phyloP scores from a whole-genome alignment of 352 stramenopile genomes.

The Phytophthora foliorum region DNA sequence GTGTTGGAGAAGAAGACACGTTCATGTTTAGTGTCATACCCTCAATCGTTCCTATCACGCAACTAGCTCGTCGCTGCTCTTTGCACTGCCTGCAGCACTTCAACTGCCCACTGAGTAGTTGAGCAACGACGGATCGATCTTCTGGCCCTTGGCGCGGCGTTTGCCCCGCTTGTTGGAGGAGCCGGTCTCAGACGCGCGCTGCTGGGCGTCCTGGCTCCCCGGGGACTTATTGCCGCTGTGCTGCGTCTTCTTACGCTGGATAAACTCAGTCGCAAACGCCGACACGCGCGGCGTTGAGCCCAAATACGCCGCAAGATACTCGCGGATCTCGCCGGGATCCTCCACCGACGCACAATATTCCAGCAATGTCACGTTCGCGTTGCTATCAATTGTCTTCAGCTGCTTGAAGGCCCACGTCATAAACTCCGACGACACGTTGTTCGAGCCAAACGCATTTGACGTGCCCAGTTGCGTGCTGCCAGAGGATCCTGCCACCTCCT shows the following conservation, averaged over 20 bases:
- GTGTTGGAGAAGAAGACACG: neutral
- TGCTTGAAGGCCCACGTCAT: constrained; percentile 86
- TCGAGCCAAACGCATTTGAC: constrained; percentile 63
- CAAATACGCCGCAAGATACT: constrained; percentile 97
- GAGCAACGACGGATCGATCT: constrained; percentile 78
- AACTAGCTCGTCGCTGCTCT: constrained; percentile 32
- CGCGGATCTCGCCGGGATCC: constrained; percentile 94
- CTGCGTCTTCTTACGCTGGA: constrained; percentile 91
- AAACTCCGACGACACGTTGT: constrained; percentile 72
- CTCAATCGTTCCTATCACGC: constrained; percentile 33
- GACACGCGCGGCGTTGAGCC: constrained; percentile 96
- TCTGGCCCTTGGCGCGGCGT: constrained; percentile 72
- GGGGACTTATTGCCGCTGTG: constrained; percentile 54
- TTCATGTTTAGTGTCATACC: constrained; percentile 23
- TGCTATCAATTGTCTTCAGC: constrained; percentile 77
- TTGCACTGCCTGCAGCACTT: constrained; percentile 9
- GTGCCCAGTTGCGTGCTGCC: constrained; percentile 19
- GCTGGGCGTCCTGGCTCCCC: constrained; percentile 26
- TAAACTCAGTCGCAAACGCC: constrained; percentile 98
- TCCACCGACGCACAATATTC: constrained; percentile 97
- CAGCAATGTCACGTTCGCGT: constrained; percentile 87
- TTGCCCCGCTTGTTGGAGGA: constrained; percentile 66
- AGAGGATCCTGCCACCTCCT: constrained; percentile 10
- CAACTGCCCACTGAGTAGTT: constrained; percentile 74
- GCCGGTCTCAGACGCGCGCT: constrained; percentile 40